phyloP scores from a whole-genome alignment of 2,329 filamentous ascomycete genomes.

The Septoria petroselini region DNA sequence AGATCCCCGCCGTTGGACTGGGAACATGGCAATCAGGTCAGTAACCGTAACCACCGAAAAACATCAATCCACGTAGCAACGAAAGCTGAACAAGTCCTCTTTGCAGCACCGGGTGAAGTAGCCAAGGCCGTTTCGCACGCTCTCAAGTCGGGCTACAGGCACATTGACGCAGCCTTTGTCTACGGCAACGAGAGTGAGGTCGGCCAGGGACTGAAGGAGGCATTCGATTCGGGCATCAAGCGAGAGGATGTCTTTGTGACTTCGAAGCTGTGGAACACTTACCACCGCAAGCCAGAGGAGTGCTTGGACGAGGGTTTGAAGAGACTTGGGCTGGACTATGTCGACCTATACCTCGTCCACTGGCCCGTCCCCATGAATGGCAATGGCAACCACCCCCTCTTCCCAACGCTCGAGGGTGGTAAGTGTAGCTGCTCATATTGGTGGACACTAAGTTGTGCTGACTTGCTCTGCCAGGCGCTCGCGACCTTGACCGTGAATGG shows the following conservation, averaged over 20 bases:
- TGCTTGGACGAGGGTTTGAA: conserved; percentile 70
- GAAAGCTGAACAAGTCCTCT: background rate
- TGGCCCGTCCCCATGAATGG: conserved; percentile 76
- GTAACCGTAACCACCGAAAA: background rate
- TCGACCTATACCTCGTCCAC: conserved; percentile 80
- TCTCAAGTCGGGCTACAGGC: conserved; percentile 49
- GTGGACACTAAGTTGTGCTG: no score
- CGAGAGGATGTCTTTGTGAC: conserved; percentile 79
- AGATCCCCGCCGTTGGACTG: conserved; percentile 40
- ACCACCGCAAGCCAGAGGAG: conserved; percentile 66
- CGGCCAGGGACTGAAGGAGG: conserved; percentile 71
- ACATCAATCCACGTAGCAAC: background rate
- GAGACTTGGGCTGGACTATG: conserved; percentile 71
- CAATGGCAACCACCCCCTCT: conserved; percentile 65
- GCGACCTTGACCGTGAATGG: conserved; percentile 67
- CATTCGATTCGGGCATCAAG: conserved; percentile 64
- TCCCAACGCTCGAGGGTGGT: conserved; percentile 69
- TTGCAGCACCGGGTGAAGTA: conserved; percentile 44
- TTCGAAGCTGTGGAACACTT: conserved; percentile 82
- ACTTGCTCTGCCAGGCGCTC: conserved; percentile 44
- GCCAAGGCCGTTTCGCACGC: conserved; percentile 49
- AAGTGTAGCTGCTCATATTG: background rate
- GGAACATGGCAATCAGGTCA: conserved; percentile 40
- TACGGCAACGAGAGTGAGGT: conserved; percentile 83
- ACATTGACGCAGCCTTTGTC: conserved; percentile 69